phyloP scores from a whole-genome alignment of 176 grass and related monocot species.

The Oryza officinalis region DNA sequence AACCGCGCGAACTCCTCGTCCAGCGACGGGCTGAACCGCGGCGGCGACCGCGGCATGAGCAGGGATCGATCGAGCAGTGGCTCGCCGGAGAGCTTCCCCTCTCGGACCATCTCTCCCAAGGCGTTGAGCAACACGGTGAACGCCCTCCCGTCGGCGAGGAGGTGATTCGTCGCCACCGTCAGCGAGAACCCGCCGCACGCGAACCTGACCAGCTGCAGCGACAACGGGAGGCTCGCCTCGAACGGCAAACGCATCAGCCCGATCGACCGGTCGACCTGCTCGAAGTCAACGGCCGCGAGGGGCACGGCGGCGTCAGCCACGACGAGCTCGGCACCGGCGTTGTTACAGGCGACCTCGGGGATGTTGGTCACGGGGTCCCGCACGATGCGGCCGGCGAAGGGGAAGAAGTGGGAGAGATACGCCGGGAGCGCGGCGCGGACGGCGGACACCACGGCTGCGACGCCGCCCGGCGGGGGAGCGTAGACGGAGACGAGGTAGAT shows the following conservation, averaged over 20 bases:
- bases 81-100: conserved; percentile 27
- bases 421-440: conserved; percentile 30
- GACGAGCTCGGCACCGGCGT: conserved; percentile 78
- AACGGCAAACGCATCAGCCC: conserved; percentile 55
- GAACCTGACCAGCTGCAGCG: conserved; percentile 71
- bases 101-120: conserved; percentile 44
- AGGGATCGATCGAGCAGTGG: conserved; percentile 56
- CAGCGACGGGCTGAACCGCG: conserved; percentile 40
- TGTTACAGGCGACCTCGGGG: conserved; percentile 49
- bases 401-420: conserved; percentile 63
- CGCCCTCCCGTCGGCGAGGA: conserved; percentile 66
- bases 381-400: conserved; percentile 53
- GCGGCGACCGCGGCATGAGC: conserved; percentile 44
- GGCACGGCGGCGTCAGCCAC: conserved; percentile 48
- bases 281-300: conserved; percentile 56
- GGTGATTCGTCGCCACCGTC: conserved; percentile 55
- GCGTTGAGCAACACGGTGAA: conserved; percentile 31
- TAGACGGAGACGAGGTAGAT: conserved; percentile 48
- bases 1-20: conserved; percentile 57
- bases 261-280: conserved; percentile 38
- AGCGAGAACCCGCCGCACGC: conserved; percentile 68
- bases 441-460: conserved; percentile 28
- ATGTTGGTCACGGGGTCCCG: conserved; percentile 15
- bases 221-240: conserved; percentile 43
- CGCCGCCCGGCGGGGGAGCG: conserved; percentile 11